Evolutionary conservation across 169 alveolate genomes (phyloP).

Genomic region (Babesia gibsoni): DNA sequence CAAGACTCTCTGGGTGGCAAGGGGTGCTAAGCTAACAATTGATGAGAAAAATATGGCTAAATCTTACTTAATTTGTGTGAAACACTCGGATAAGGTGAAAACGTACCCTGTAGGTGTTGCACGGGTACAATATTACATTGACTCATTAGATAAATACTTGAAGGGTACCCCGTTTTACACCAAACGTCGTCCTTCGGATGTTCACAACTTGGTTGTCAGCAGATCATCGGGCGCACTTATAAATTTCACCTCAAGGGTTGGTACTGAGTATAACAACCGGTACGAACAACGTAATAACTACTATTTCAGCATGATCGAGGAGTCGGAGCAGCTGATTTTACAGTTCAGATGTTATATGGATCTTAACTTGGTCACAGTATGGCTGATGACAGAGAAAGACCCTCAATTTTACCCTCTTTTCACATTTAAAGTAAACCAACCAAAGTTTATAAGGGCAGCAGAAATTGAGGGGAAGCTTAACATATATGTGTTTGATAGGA

Average conservation of each 20-base stretch:
- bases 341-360: slow-evolving; percentile 18
- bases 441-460: slow-evolving; percentile 3
- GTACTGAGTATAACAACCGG: background rate
- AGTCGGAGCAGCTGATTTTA: background rate
- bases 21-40: background rate
- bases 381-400: slow-evolving; percentile 37
- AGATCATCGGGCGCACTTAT: background rate
- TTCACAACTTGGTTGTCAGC: background rate
- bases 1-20: background rate
- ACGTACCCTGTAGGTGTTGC: slow-evolving; percentile 23
- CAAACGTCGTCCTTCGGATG: background rate
- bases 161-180: background rate
- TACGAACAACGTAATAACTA: background rate
- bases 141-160: background rate
- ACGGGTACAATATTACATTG: slow-evolving; percentile 3
- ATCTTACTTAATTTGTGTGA: slow-evolving; percentile 14
- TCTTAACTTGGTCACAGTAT: background rate
- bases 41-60: background rate
- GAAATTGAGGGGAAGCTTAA: background rate
- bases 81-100: background rate
- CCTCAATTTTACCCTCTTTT: slow-evolving; percentile 19
- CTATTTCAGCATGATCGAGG: slow-evolving; percentile 1
- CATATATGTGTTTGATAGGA: slow-evolving; percentile 1
- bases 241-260: background rate
- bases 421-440: background rate